Conservation (phyloP, 2,329 filamentous ascomycete genomes). For the Fusarium verrucosum region DNA sequence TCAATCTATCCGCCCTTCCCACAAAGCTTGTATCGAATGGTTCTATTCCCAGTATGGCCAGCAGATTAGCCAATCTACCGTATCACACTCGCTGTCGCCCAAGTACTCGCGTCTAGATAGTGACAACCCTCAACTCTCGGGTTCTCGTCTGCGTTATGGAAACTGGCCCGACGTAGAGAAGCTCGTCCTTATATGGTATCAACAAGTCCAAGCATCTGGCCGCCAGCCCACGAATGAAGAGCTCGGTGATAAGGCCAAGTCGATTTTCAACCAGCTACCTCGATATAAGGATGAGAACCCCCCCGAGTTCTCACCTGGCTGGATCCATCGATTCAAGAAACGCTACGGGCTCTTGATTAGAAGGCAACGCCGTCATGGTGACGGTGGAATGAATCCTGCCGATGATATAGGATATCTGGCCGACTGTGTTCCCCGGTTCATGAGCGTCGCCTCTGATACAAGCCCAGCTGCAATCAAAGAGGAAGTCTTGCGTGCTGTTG, state of each 20-base stretch:
- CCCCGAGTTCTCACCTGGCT: conserved; percentile 70
- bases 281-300: conserved; percentile 68
- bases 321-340: conserved; percentile 73
- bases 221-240: conserved; percentile 70
- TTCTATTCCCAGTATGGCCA: conserved; percentile 67
- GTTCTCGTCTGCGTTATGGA: conserved; percentile 68
- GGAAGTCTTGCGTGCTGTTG: conserved; percentile 63
- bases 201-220: conserved; percentile 60
- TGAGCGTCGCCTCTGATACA: conserved; percentile 66
- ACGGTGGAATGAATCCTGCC: conserved; percentile 57
- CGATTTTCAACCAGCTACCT: conserved; percentile 66
- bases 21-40: conserved; percentile 72
- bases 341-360: conserved; percentile 67
- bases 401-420: conserved; percentile 68
- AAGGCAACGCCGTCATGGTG: conserved; percentile 63
- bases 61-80: conserved; percentile 70
- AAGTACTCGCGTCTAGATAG: conserved; percentile 70
- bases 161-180: conserved; percentile 72
- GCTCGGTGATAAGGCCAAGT: conserved; percentile 69
- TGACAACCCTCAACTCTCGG: conserved; percentile 68
- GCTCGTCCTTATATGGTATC: conserved; percentile 65
- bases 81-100: conserved; percentile 68
- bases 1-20: conserved; percentile 65
- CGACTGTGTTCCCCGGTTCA: conserved; percentile 68
- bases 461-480: conserved; percentile 69